Percentiles rank a stretch among this genome's conserved stretches.
These are phyloP conservation scores for Ogataea methylovora DNA, from an alignment of 805 yeast species.

Conservation along the genomic window DNA sequence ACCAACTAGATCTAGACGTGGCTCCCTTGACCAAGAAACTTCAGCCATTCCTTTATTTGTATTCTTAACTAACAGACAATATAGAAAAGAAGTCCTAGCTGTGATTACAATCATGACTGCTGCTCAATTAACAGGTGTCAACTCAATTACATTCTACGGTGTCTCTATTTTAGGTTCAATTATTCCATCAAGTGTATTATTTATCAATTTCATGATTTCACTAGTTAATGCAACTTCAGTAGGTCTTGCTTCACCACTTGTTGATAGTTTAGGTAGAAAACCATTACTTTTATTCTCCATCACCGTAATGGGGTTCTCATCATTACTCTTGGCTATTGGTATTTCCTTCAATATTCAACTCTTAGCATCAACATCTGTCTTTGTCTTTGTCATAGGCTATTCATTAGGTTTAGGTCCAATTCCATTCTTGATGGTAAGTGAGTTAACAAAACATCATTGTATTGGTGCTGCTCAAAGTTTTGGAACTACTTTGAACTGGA, in stretches of 20 bases:
- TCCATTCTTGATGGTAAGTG: constrained; percentile 76
- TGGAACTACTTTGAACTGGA: constrained; percentile 81
- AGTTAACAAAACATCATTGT: constrained; percentile 64
- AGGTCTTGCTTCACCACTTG: constrained; percentile 10
- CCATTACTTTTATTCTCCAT: constrained; percentile 30
- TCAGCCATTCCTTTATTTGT: constrained; percentile 12
- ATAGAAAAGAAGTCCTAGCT: constrained; percentile 16
- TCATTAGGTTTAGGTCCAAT: constrained; percentile 75
- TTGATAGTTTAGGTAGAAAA: constrained; percentile 33
- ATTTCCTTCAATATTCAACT: background rate
- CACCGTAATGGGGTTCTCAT: constrained; percentile 20
- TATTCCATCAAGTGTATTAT: constrained; percentile 29
- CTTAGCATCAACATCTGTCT: constrained; percentile 1
- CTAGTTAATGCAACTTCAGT: constrained; percentile 2
- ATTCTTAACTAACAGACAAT: constrained; percentile 16
- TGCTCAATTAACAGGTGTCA: constrained; percentile 37
- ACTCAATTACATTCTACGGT: constrained; percentile 36
- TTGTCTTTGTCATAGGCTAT: constrained; percentile 5
- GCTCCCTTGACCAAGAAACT: constrained; percentile 24
- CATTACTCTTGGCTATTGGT: constrained; percentile 2
- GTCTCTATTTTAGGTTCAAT: constrained; percentile 30
- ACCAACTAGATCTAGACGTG: constrained; percentile 16
- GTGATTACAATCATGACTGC: constrained; percentile 29
- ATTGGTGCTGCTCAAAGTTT: constrained; percentile 77
- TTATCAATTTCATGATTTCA: constrained; percentile 4